Conservation (phyloP, 2,329 filamentous ascomycete genomes). For the Ustulina deusta region DNA sequence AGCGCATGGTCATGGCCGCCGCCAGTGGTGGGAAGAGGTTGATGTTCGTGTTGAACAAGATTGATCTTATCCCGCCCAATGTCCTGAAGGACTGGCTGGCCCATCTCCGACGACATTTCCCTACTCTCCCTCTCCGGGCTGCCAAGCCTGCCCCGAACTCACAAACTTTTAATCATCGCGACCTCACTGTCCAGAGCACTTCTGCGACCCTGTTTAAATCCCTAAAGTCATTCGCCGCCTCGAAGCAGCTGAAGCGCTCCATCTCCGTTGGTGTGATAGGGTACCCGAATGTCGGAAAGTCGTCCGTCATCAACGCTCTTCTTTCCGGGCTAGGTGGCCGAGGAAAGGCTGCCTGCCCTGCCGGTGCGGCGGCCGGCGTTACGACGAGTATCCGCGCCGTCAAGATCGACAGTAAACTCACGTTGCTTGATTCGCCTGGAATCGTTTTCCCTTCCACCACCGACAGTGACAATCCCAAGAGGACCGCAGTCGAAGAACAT, state of each 20-base stretch:
- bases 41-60: conserved; percentile 95
- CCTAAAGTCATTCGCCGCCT: conserved; percentile 87
- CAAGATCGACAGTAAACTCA: conserved; percentile 95
- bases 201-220: conserved; percentile 87
- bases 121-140: conserved; percentile 88
- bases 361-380: conserved; percentile 90
- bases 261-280: conserved; percentile 94
- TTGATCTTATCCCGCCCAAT: conserved; percentile 85
- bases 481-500: conserved; percentile 76
- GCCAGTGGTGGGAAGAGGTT: conserved; percentile 85
- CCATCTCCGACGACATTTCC: conserved; percentile 89
- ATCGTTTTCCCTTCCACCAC: conserved; percentile 86
- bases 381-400: conserved; percentile 89
- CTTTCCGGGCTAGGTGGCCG: conserved; percentile 79
- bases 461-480: conserved; percentile 42
- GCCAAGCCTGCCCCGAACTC: conserved; percentile 86
- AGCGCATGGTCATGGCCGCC: conserved; percentile 91
- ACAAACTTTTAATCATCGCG: conserved; percentile 91
- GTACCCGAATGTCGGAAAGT: conserved; percentile 96
- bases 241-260: conserved; percentile 86
- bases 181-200: conserved; percentile 87
- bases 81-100: conserved; percentile 87
- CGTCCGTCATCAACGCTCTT: conserved; percentile 94
- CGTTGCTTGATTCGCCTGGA: conserved; percentile 91
- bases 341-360: conserved; percentile 78